A percentile compares a stretch with the other conserved stretches of the same genome.
Conservation (phyloP, 805 yeast genomes). For the Teunomyces kruisii region DNA sequence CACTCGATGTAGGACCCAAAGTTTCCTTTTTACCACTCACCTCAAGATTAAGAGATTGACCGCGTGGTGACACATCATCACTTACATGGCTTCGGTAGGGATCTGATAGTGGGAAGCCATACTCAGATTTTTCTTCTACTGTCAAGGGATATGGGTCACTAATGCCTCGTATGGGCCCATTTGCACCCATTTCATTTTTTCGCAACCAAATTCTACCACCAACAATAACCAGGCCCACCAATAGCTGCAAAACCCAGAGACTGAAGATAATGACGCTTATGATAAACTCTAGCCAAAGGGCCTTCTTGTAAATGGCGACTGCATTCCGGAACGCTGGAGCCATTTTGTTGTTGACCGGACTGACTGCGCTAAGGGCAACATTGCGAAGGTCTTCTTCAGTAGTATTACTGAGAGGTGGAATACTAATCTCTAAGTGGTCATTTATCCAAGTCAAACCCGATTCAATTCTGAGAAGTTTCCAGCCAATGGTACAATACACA, state of each 20-base stretch:
- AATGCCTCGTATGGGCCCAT: constrained; percentile 10
- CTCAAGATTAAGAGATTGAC: neutral
- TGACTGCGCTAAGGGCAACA: neutral
- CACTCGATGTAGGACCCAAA: constrained; percentile 2
- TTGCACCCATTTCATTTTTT: constrained; percentile 1
- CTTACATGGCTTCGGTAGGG: constrained; percentile 9
- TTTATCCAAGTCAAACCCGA: constrained; percentile 79
- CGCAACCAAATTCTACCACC: neutral
- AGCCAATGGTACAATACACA: constrained; percentile 76
- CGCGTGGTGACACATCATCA: neutral
- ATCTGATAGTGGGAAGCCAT: constrained; percentile 26
- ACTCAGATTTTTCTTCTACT: constrained; percentile 18
- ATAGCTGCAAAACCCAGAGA: constrained; percentile 12
- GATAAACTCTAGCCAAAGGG: constrained; percentile 9
- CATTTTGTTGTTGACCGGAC: neutral
- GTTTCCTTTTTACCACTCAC: neutral
- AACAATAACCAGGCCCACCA: constrained; percentile 6
- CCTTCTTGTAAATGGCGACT: constrained; percentile 1
- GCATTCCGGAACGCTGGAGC: neutral
- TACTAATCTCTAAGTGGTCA: constrained; percentile 53
- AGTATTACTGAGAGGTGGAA: constrained; percentile 45
- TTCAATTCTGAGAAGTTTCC: constrained; percentile 65
- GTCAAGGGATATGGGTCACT: constrained; percentile 30
- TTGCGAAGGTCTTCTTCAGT: constrained; percentile 4
- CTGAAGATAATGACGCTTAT: constrained; percentile 7